phyloP scores from a whole-genome alignment of 2,329 filamentous ascomycete species.

The Ophiosphaerella narmari region DNA sequence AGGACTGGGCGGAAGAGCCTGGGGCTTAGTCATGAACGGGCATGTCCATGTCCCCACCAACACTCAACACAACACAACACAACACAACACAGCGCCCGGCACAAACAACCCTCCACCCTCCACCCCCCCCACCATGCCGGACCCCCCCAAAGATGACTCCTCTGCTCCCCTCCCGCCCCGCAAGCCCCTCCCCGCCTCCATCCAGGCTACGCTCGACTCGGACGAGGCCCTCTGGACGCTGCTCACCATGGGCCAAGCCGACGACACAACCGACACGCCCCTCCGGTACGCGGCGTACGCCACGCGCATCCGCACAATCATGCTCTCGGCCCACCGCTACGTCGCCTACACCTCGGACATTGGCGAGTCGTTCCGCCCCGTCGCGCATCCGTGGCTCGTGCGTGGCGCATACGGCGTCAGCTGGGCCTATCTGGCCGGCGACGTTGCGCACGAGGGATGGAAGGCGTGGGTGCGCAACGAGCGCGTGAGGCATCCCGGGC shows the following conservation, averaged over 20 bases:
- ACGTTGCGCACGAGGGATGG: constrained; percentile 92
- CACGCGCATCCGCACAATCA: constrained; percentile 79
- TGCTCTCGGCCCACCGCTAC: constrained; percentile 90
- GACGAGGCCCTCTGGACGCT: constrained; percentile 79
- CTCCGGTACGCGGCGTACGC: constrained; percentile 94
- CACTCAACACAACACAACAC: too few species aligned
- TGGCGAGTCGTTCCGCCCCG: constrained; percentile 91
- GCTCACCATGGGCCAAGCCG: constrained; percentile 73
- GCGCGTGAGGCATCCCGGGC: constrained; percentile 69
- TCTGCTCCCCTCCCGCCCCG: constrained; percentile 55
- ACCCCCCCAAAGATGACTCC: constrained; percentile 38
- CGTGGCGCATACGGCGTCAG: constrained; percentile 85
- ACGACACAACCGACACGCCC: constrained; percentile 81
- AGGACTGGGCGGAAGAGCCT: constrained; percentile 21
- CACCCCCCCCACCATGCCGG: constrained; percentile 42
- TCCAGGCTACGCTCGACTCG: constrained; percentile 61
- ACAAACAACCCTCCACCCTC: not conserved
- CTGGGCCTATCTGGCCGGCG: constrained; percentile 89
- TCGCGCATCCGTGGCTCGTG: constrained; percentile 84
- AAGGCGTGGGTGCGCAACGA: constrained; percentile 92
- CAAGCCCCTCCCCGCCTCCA: constrained; percentile 57
- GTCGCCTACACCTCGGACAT: constrained; percentile 97
- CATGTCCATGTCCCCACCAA: not conserved
- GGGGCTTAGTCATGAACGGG: constrained; percentile 20
- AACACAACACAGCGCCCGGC: not conserved